Evolutionary conservation across 106 monocot genomes (phyloP).

Genomic region (Vanilla planifolia): DNA sequence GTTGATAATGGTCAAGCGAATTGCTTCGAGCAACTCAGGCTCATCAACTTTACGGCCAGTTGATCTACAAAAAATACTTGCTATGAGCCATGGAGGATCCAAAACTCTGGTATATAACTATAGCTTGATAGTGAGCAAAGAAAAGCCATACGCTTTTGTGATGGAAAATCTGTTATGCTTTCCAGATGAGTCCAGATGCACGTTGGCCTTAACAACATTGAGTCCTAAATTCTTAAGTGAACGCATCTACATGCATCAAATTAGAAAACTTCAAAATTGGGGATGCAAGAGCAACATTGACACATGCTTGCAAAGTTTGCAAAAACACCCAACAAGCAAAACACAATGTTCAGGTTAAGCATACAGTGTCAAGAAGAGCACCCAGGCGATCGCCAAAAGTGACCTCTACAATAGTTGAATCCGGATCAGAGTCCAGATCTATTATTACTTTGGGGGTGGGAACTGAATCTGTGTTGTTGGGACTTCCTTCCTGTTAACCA

Average conservation of each 20-base stretch:
- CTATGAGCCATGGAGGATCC: not conserved
- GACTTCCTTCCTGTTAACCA: conserved; percentile 48
- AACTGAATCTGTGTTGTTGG: conserved; percentile 47
- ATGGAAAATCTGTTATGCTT: conserved; percentile 94
- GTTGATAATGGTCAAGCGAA: conserved; percentile 92
- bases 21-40: conserved; percentile 87
- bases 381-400: conserved; percentile 97
- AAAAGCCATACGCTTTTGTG: conserved; percentile 64
- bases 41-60: conserved; percentile 86
- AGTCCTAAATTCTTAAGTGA: conserved; percentile 80
- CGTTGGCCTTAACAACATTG: conserved; percentile 91
- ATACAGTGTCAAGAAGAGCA: conserved; percentile 94
- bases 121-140: no score
- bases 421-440: conserved; percentile 91
- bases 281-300: not conserved
- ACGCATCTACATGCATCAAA: conserved; percentile 52
- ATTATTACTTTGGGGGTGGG: conserved; percentile 93
- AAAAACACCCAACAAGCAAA: not conserved
- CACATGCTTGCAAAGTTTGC: not conserved
- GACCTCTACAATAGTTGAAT: conserved; percentile 87
- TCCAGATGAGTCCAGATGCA: conserved; percentile 83
- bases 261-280: not conserved
- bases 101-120: no score
- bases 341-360: not conserved
- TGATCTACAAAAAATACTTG: conserved; percentile 39